A percentile compares a stretch with the other conserved stretches of the same genome.
Evolutionary conservation across 345 rosid genomes (phyloP).

Genomic region (rapeseed (Brassica napus)): Da-Ae NC_063437.1:597001-597500

Average conservation of each 20-base stretch:
- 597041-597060: neutral
- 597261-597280: slow-evolving; percentile 65
- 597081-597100: slow-evolving; percentile 32
- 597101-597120: slow-evolving; percentile 65
- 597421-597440: neutral
- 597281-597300: slow-evolving; percentile 59
- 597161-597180: slow-evolving; percentile 58
- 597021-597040: slow-evolving; percentile 34
- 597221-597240: neutral
- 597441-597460: neutral
- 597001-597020: slow-evolving; percentile 44
- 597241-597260: neutral
- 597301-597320: slow-evolving; percentile 74
- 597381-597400: too few relatives aligned
- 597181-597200: slow-evolving; percentile 47
- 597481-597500: neutral
- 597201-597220: neutral
- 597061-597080: slow-evolving; percentile 1
- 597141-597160: slow-evolving; percentile 49
- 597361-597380: neutral
- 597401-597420: too few relatives aligned
- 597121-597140: slow-evolving; percentile 54
- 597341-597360: neutral
- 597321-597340: slow-evolving; percentile 30
- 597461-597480: neutral